phyloP scores from a whole-genome alignment of 495 filamentous ascomycete genomes.

The Cenococcum geophilum region DNA sequence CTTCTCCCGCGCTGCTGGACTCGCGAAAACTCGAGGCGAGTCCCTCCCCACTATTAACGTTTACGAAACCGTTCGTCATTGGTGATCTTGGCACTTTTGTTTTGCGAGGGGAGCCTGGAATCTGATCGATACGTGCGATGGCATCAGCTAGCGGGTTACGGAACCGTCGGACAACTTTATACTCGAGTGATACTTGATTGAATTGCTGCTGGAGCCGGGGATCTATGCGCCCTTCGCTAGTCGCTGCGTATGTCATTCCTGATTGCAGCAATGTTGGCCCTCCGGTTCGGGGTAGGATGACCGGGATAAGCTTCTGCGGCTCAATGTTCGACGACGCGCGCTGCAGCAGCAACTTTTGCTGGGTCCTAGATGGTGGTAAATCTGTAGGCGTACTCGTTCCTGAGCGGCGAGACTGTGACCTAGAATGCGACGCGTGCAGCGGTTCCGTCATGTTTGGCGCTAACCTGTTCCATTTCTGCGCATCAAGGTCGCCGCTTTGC shows the following conservation, averaged over 20 bases:
- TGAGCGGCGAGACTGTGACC: conserved; percentile 23
- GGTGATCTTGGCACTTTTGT: conserved; percentile 40
- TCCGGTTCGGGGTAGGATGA: conserved; percentile 38
- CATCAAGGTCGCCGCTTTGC: conserved; percentile 18
- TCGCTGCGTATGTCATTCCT: conserved; percentile 39
- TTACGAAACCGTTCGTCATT: conserved; percentile 20
- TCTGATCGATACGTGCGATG: conserved; percentile 46
- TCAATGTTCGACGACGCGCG: conserved; percentile 61
- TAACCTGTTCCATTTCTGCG: conserved; percentile 27
- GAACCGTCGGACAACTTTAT: conserved; percentile 59
- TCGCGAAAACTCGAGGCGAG: conserved; percentile 27
- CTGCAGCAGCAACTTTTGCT: conserved; percentile 67
- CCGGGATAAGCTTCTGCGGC: conserved; percentile 41
- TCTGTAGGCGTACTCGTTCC: conserved; percentile 32
- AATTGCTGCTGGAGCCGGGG: conserved; percentile 52
- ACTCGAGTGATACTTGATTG: conserved; percentile 59
- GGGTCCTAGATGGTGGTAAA: conserved; percentile 54
- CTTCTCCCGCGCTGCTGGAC: conserved; percentile 19
- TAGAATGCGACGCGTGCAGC: conserved; percentile 6
- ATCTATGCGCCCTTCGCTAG: conserved; percentile 32
- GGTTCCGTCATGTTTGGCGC: conserved; percentile 28
- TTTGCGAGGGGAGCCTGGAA: conserved; percentile 39
- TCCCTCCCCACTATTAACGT: conserved; percentile 17
- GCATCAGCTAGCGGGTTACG: conserved; percentile 60
- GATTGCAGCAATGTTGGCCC: conserved; percentile 36